Percentiles rank a stretch among this genome's conserved stretches.
Conservation (phyloP, 441 rosid genomes). For the Macaranga tanarius region DNA sequence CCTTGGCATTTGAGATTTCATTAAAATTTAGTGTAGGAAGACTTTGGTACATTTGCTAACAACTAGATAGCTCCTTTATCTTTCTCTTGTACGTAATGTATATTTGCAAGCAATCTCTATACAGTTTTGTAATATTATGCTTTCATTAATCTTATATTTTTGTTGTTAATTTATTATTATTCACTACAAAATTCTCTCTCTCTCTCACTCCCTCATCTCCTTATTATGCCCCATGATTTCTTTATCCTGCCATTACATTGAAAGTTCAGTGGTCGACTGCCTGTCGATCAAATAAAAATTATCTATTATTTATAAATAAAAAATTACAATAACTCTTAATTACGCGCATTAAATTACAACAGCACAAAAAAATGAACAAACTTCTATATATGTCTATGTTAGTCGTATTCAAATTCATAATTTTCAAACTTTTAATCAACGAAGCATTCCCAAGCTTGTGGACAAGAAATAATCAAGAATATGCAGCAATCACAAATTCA, state of each 20-base stretch:
- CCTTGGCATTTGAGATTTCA: slow-evolving; percentile 22
- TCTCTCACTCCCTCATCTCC: neutral
- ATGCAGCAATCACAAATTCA: neutral
- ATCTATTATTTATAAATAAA: neutral
- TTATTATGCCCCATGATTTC: too few relatives aligned
- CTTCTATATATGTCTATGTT: neutral
- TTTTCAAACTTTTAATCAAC: slow-evolving; percentile 5
- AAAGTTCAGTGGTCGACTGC: neutral
- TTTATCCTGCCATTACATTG: too few relatives aligned
- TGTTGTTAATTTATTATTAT: neutral
- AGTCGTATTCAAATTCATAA: neutral
- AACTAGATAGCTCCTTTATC: slow-evolving; percentile 23
- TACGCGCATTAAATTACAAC: neutral
- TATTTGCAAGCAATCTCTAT: slow-evolving; percentile 32
- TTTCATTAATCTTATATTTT: neutral
- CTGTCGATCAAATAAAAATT: too few relatives aligned
- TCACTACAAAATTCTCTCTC: neutral
- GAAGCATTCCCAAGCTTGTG: neutral
- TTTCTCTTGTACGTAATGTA: slow-evolving; percentile 40
- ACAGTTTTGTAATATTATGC: slow-evolving; percentile 45
- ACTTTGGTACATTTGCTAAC: slow-evolving; percentile 34
- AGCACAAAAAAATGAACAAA: neutral
- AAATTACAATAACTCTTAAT: neutral
- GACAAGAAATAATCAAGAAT: slow-evolving; percentile 3
- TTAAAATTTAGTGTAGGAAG: slow-evolving; percentile 3